Percentiles rank a stretch among this genome's conserved stretches.
Evolutionary conservation across 768 basidiomycete species (phyloP).

Genomic region (Kwoniella sp.): DNA sequence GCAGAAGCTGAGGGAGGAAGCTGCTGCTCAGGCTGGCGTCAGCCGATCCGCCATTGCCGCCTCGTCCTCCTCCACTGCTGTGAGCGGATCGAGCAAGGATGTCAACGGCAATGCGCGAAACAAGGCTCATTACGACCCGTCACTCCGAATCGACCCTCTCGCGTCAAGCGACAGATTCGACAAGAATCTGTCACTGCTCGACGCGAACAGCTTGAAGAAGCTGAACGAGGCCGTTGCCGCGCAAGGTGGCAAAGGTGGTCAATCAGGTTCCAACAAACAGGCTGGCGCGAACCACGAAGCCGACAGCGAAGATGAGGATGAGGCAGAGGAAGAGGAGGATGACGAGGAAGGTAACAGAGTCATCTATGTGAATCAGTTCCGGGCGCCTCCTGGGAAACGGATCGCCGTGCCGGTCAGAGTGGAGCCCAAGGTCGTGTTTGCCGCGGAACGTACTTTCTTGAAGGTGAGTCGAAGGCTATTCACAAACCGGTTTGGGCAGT

Average conservation of each 20-base stretch:
- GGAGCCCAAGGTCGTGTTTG: conserved; percentile 94
- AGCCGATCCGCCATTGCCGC: conserved; percentile 12
- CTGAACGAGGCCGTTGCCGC: conserved; percentile 49
- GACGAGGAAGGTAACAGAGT: conserved; percentile 59
- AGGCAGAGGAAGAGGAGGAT: conserved; percentile 53
- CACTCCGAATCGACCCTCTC: conserved; percentile 74
- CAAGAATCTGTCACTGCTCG: conserved; percentile 64
- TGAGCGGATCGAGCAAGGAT: background rate
- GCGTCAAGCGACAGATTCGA: conserved; percentile 81
- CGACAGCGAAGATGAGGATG: conserved; percentile 48
- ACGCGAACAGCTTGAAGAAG: conserved; percentile 65
- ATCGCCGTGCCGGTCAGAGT: conserved; percentile 93
- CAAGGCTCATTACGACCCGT: conserved; percentile 35
- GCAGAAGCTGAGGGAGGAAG: conserved; percentile 67
- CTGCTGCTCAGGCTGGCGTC: conserved; percentile 36
- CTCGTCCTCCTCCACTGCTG: conserved; percentile 12
- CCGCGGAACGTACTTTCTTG: conserved; percentile 88
- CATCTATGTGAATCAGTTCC: conserved; percentile 65
- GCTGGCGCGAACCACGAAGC: conserved; percentile 1
- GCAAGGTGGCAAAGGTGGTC: conserved; percentile 21
- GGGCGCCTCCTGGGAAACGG: conserved; percentile 79
- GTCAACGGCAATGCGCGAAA: conserved; percentile 7
- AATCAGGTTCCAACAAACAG: conserved; percentile 2
- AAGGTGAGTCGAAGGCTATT: conserved; percentile 62
- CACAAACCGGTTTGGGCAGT: conserved; percentile 4